Conservation (phyloP, 805 yeast genomes). For the Pichia occidentalis region DNA sequence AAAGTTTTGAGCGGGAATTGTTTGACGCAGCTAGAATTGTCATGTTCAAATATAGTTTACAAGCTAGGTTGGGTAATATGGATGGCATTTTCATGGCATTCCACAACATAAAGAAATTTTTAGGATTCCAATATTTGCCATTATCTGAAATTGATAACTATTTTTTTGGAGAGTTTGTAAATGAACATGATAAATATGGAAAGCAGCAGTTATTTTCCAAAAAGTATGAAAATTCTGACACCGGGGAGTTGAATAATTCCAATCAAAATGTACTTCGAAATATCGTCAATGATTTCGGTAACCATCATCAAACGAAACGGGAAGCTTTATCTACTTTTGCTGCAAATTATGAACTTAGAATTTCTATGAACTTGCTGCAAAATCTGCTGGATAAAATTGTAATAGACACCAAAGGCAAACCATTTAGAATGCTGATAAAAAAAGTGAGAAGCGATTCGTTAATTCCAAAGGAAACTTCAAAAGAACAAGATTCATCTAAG, state of each 20-base stretch:
- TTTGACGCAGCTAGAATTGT: constrained; percentile 71
- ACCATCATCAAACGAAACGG: constrained; percentile 27
- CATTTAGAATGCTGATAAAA: constrained; percentile 33
- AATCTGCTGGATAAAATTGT: constrained; percentile 36
- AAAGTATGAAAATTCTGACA: not conserved
- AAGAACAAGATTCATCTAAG: constrained; percentile 8
- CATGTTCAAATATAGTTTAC: constrained; percentile 76
- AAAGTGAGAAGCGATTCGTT: constrained; percentile 6
- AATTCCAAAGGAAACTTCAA: too few relatives aligned
- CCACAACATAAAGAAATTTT: constrained; percentile 72
- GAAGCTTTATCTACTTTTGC: constrained; percentile 39
- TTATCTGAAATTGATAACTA: constrained; percentile 62
- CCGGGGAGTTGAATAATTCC: not conserved
- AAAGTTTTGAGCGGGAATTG: constrained; percentile 78
- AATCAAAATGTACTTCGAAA: constrained; percentile 13
- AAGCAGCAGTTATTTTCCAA: constrained; percentile 8
- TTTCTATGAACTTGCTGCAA: constrained; percentile 50
- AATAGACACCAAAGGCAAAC: constrained; percentile 25
- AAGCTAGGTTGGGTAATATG: constrained; percentile 94
- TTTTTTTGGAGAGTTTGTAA: constrained; percentile 40
- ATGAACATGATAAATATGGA: constrained; percentile 3
- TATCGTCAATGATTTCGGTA: constrained; percentile 24
- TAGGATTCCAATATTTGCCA: constrained; percentile 89
- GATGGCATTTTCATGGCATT: constrained; percentile 92
- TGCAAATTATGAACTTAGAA: constrained; percentile 64